A percentile compares a stretch with the other conserved stretches of the same genome.
Conservation (phyloP, 345 rosid species). For the Hevea brasiliensis region DNA sequence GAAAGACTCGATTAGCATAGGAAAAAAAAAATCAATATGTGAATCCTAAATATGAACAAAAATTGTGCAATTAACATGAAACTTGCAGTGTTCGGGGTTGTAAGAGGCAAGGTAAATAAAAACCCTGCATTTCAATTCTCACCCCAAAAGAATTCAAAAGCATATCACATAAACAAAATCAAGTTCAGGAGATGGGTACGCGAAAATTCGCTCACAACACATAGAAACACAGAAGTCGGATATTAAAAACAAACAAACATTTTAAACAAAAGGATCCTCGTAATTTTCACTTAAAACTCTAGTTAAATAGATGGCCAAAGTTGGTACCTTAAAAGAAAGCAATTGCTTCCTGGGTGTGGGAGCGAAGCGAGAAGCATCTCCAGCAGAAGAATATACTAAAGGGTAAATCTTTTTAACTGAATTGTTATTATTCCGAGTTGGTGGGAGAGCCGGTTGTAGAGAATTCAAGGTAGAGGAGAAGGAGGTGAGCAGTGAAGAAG, state of each 20-base stretch:
- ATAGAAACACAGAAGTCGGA: background rate
- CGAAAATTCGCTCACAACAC: background rate
- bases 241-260: background rate
- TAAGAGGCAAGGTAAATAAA: background rate
- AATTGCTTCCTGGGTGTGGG: conserved; percentile 36
- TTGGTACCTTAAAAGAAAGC: conserved; percentile 49
- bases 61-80: background rate
- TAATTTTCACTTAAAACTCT: background rate
- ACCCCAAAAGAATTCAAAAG: background rate
- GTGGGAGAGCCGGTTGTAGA: conserved; percentile 36
- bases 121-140: background rate
- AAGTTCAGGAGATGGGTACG: background rate
- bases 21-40: background rate
- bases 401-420: conserved; percentile 41
- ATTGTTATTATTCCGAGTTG: conserved; percentile 10
- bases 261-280: conserved; percentile 13
- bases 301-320: background rate
- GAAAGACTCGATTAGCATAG: too few species aligned
- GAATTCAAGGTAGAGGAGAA: conserved; percentile 38
- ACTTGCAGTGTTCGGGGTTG: background rate
- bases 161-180: background rate
- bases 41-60: background rate
- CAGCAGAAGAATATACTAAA: conserved; percentile 30
- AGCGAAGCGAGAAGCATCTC: conserved; percentile 28
- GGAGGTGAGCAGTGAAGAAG: conserved; percentile 39